Base-by-base conservation (phyloP, 441 rosid species). In the Macaranga tanarius region DNA sequence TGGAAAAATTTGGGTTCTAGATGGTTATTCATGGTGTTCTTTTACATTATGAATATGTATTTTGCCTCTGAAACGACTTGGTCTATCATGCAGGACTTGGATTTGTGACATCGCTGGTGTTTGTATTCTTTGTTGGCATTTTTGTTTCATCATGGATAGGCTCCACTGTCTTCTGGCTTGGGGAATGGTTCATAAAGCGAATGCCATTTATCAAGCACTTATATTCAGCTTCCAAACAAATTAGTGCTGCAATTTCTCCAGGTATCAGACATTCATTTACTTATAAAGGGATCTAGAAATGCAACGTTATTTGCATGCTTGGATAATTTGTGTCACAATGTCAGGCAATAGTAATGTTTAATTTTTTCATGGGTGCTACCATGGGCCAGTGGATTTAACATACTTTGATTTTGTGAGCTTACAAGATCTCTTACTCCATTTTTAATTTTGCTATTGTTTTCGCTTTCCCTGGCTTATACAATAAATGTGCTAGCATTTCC, bases 131-230 rank as follows among this genome's bases (percentile, higher is more conserved):
- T 75, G 89, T 91, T 26, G 99, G 99, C 20, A 87, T 91, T 72
- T 95, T 95, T 80, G 91, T 91, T 75, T 95, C 99, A 12, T 95
- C 97, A n/a, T 95, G 97, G 99, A 56, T 92, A 74, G 99, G 99
- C 20, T 89, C 99, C 62, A 85, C 92, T 16, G 86, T 95, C 73
- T 84, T 92, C 84, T 88, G 90, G 79, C 52, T 95, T 65, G 97
- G 99, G 57, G 97, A 95, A 77, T 92, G 97, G 99, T 84, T 95
- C 82, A 95, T 95, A 73, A 91, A 87, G 85, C 81, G 87, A 73
- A 95, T 95, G 99, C 98, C 99, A 31, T 90, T 95, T 74, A 91
- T 92, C 69, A 91, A 79, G 82, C 99, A 95, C 79, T 64, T 95
- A 70, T 92, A 92, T 85, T 87, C 91, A 2, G 97, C 98, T 73